Conservation (phyloP, 495 filamentous ascomycete species). For the Xeromyces bisporus region DNA sequence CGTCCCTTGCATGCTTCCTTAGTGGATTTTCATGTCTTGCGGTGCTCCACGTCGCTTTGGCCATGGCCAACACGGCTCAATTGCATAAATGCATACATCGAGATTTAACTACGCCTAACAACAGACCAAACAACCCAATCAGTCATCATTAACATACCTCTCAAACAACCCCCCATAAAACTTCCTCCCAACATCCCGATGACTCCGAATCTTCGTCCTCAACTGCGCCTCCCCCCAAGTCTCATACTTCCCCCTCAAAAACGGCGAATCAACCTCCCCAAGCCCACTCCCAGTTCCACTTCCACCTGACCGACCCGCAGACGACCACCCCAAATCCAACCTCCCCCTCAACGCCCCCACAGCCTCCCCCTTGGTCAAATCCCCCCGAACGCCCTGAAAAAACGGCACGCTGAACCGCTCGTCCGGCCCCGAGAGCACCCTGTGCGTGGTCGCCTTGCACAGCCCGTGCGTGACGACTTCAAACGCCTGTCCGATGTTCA, state of each 20-base stretch:
- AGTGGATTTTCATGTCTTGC: too few relatives aligned
- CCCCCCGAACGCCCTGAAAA: constrained; percentile 27
- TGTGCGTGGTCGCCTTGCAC: constrained; percentile 36
- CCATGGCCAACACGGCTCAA: too few relatives aligned
- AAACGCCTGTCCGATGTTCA: constrained; percentile 42
- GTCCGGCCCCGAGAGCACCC: constrained; percentile 16
- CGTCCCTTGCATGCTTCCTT: too few relatives aligned
- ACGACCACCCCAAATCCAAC: constrained; percentile 7
- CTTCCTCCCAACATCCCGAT: constrained; percentile 22
- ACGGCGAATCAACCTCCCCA: constrained; percentile 23
- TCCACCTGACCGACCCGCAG: background rate
- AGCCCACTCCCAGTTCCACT: constrained; percentile 6
- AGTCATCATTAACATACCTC: constrained; percentile 15
- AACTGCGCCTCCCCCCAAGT: constrained; percentile 33
- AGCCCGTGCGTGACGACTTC: constrained; percentile 37
- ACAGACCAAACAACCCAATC: too few relatives aligned
- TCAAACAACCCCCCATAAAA: constrained; percentile 25
- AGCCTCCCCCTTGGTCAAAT: constrained; percentile 22
- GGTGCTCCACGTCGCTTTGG: too few relatives aligned
- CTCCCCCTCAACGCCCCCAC: constrained; percentile 12
- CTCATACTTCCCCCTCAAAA: constrained; percentile 25
- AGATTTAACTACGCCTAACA: too few relatives aligned
- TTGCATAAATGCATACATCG: too few relatives aligned
- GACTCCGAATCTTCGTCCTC: constrained; percentile 27
- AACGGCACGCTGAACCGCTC: constrained; percentile 30